phyloP scores from a whole-genome alignment of 805 yeast genomes.

The Hagleromyces aurorensis region DNA sequence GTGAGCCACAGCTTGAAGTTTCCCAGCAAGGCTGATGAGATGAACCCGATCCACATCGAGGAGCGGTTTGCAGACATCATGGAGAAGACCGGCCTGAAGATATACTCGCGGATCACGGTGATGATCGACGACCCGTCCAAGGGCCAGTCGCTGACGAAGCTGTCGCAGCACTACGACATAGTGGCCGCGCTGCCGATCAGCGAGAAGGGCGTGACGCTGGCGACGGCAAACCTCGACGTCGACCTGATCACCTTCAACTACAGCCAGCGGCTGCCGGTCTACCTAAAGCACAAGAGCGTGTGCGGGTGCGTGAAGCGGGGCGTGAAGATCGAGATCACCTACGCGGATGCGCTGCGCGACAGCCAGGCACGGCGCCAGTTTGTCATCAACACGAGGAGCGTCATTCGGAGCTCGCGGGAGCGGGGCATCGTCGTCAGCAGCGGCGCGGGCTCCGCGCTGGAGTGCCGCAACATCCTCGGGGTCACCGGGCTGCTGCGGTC shows the following conservation, averaged over 20 bases:
- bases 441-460: conserved; percentile 54
- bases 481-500: conserved; percentile 55
- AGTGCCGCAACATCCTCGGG: conserved; percentile 62
- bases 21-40: conserved; percentile 38
- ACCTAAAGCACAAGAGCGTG: conserved; percentile 72
- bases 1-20: conserved; percentile 44
- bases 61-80: conserved; percentile 23
- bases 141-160: conserved; percentile 42
- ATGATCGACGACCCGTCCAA: conserved; percentile 71
- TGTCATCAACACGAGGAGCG: conserved; percentile 62
- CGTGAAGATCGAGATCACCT: conserved; percentile 70
- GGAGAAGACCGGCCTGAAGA: conserved; percentile 34
- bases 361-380: conserved; percentile 48
- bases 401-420: conserved; percentile 72
- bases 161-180: conserved; percentile 52
- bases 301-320: conserved; percentile 83
- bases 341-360: conserved; percentile 42
- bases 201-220: conserved; percentile 70
- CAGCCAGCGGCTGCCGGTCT: conserved; percentile 58
- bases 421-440: conserved; percentile 74
- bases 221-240: conserved; percentile 68
- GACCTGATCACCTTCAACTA: conserved; percentile 75
- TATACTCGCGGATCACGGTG: conserved; percentile 69
- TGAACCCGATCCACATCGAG: conserved; percentile 35
- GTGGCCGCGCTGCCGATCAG: conserved; percentile 73